phyloP scores from a whole-genome alignment of 257 asterid species.

The Ajuga chamaepitys region DNA sequence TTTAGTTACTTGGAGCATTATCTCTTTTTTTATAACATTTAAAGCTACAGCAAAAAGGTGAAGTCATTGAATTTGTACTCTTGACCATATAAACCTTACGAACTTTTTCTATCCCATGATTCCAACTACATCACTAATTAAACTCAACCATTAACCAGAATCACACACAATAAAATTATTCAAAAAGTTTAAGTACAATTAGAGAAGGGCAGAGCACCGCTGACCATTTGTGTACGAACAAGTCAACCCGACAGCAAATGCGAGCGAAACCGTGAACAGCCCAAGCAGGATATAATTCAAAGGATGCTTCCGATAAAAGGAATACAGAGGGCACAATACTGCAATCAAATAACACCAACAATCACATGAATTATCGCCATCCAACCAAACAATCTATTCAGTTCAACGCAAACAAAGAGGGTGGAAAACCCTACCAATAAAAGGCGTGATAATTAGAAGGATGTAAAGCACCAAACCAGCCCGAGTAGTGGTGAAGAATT shows the following conservation, averaged over 20 bases:
- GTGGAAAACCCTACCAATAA: constrained; percentile 32
- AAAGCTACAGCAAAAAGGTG: background rate
- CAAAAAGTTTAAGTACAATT: too few relatives aligned
- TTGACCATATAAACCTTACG: background rate
- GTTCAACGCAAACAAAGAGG: background rate
- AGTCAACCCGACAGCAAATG: constrained; percentile 69
- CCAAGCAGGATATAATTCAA: constrained; percentile 73
- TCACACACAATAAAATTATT: background rate
- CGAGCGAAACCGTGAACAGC: constrained; percentile 57
- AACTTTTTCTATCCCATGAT: background rate
- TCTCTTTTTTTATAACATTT: background rate
- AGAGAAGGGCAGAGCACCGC: background rate
- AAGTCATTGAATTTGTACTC: background rate
- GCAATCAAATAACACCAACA: constrained; percentile 8
- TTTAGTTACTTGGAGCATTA: background rate
- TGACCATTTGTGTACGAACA: constrained; percentile 73
- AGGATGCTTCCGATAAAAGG: constrained; percentile 76
- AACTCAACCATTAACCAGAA: background rate
- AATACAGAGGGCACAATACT: constrained; percentile 70
- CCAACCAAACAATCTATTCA: background rate
- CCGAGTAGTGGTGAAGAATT: constrained; percentile 43
- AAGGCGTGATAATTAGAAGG: constrained; percentile 49
- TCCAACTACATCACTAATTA: background rate
- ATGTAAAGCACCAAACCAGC: constrained; percentile 55
- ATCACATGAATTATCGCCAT: background rate